Base-by-base conservation (phyloP, 805 yeast genomes). In the Blastobotrys chiropterorum region DNA sequence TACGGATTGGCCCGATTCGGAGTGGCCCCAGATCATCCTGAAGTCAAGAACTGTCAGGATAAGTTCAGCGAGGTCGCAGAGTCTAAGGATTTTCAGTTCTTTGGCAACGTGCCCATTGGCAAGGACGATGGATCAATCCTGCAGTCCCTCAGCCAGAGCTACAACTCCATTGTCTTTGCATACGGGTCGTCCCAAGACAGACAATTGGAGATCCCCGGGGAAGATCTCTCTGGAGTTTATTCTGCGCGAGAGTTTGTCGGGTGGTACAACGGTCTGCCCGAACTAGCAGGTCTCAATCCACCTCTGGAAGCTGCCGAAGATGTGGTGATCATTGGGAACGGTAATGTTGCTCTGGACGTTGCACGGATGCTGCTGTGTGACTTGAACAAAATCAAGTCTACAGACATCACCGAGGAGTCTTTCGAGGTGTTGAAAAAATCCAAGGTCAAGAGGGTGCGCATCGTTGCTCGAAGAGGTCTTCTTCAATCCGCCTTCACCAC, bases 11-110 rank as follows among this genome's bases (percentile, higher is more conserved):
- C 90, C 42, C 70, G 99, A 38, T 90, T 79, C 64, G 99, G 99
- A 1, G 98, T 94, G n/a, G 97, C 99, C 0, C 99, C 99, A 1
- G 99, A 94, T 68, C 97, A 94, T 68, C 96, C 97, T 0, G 98
- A 94, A 62, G 98, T 94, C 31, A 92, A 90, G 56, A 69, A 69
- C 53, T 72, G 77, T 72, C 75, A 83, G 65, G 85, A 85, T 16
- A 82, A 90, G 49, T 85, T 94, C 63, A 77, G 75, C 7, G 82
- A 83, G 50, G 71, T 74, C 19, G 68, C 67, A 1, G 50, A 58
- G 20, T 59, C 63, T 11, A 65, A 68, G 11, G 59, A 67, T 1
- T 81, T 83, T 62, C 65, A 72, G 39, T 90, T 85, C 61, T 73
- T 77, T 49, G 97, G 97, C 1, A 88, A 89, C 62, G 81, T 80